Evolutionary conservation across 768 basidiomycete species (phyloP), one percentile per base, ranked within the genome.

Genomic region (Hydnum rufescens): DNA sequence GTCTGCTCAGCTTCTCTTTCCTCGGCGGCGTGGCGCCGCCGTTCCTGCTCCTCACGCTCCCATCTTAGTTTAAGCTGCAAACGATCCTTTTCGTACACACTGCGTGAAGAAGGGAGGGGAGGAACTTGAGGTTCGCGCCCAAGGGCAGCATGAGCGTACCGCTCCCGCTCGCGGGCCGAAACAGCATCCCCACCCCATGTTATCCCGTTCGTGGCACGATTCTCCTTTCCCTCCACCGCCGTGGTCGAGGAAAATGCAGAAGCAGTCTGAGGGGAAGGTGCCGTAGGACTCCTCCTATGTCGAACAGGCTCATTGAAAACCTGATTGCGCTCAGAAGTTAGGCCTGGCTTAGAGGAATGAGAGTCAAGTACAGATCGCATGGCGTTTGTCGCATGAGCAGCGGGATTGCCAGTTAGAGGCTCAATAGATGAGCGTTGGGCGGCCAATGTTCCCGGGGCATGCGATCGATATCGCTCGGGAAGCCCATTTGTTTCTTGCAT

Each of bases 151-250:
- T n/a, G n/a, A n/a, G n/a, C n/a, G n/a, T n/a, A n/a, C 36, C 13
- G 13, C 13, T 39, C 13, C 22, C 36, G 36, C 36, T 39, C 36
- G 36, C 36, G 36, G 22, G 13, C 36, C 36, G 13, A 13, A 13
- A 22, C 13, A 39, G 34, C 31, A 32, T 53, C 36, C n/a, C 53
- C 19, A 42, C 52, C 51, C 39, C 29, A 36, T 47, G 39, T 42
- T 5, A 23, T 22, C 18, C 39, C 51, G 23, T 47, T 48, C 5
- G 32, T 23, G n/a, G 5, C 53, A 6, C 54, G 54, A 25, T 56
- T 56, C 34, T 56, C 54, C 54, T 56, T 56, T 13, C 44, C 34
- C n/a, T n/a, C n/a, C 36, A 39, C 13, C 13, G 22, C 13, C 36
- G 36, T 39, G 13, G 36, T 39, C 13, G 36, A 22, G 36, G 36